Percentiles rank a stretch among this genome's conserved stretches.
These are phyloP conservation scores for Aschersonia sp. DNA, from an alignment of 2,329 filamentous ascomycete species.

Conservation along the genomic window DNA sequence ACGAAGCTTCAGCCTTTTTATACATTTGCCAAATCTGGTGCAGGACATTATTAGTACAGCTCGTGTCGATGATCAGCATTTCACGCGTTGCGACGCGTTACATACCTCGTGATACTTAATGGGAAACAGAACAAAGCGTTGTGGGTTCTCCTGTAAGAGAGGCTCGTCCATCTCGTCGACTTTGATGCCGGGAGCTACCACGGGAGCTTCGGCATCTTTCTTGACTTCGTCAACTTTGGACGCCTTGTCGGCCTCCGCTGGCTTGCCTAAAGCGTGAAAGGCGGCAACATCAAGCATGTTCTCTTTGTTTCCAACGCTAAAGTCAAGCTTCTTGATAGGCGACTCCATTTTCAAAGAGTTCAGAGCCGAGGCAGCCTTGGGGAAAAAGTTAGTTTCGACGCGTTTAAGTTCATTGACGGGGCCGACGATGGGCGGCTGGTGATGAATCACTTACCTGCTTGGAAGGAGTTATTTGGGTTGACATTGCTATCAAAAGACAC, in stretches of 20 bases:
- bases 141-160: conserved; percentile 84
- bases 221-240: conserved; percentile 30
- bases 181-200: conserved; percentile 39
- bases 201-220: conserved; percentile 19
- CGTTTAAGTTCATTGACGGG: background rate
- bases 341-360: conserved; percentile 87
- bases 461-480: conserved; percentile 51
- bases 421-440: background rate
- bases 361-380: conserved; percentile 74
- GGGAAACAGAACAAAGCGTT: conserved; percentile 94
- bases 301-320: conserved; percentile 64
- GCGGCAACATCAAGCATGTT: conserved; percentile 45
- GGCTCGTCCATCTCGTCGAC: conserved; percentile 70
- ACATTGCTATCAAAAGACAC: conserved; percentile 40
- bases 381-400: conserved; percentile 15
- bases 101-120: conserved; percentile 99
- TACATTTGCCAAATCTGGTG: conserved; percentile 98
- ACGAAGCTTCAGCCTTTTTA: conserved; percentile 98
- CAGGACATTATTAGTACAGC: background rate
- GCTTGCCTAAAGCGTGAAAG: conserved; percentile 35
- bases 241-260: conserved; percentile 48
- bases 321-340: conserved; percentile 79
- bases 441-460: conserved; percentile 34
- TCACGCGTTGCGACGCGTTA: conserved; percentile 51
- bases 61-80: conserved; percentile 26